Evolutionary conservation across 1,284 basidiomycete genomes (phyloP), one percentile per base, ranked within the genome.

Genomic region (Peniophora sp.): DNA sequence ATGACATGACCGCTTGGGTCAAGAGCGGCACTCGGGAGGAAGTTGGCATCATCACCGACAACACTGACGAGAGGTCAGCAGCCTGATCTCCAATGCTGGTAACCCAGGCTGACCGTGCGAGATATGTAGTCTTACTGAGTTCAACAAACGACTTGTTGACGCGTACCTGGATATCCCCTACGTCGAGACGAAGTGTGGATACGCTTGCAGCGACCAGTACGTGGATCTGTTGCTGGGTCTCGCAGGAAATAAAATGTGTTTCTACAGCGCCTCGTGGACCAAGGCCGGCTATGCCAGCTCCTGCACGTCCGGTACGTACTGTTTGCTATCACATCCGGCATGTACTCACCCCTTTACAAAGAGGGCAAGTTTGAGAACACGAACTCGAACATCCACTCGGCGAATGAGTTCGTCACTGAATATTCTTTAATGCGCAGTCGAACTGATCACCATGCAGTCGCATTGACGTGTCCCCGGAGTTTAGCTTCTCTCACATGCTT

Each of bases 1-100:
- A 91, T 67, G 92, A 95, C 66, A 95, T 96, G 90, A 93, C 91
- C 43, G 96, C 95, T 52, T 99, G 92, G 85, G 91, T 99, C 60
- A 96, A 96, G 79, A 68, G 72, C 56, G 95, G 93, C 44, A 92
- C 91, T 19, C 69, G 73, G 55, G 92, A 96, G 70, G 82, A 85
- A 69, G 85, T 97, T 55, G 96, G 95, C 24, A 78, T 99, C 53
- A 92, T 98, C 59, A 83, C 79, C 49, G 96, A 99, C 71, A 97
- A 76, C 64, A 87, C 89, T 47, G 84, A 94, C 64, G 67, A 77
- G 9, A 71, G 67, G 76, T 87, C 59, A 52, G 63, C 57, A 19
- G 47, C 52, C 46, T 55, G 35, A 41, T 25, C 36, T 32, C 24
- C 45, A 50, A 51, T 55, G n/a, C 14, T 41, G 32, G 47, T 17